Evolutionary conservation across 352 stramenopile species (phyloP).

Genomic region (Phytophthora cajani): DNA sequence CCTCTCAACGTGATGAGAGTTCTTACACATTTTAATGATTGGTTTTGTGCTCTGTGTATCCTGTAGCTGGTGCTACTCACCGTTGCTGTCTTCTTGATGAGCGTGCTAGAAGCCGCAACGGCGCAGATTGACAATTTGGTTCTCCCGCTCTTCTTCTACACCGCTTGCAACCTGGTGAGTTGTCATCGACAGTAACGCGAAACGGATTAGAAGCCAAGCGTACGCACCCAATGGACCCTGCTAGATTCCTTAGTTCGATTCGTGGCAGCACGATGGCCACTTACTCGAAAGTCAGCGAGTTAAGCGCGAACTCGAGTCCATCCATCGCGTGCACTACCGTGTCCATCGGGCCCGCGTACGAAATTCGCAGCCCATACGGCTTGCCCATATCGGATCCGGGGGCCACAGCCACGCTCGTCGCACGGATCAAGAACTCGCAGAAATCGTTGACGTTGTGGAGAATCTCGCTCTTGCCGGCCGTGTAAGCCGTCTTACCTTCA

Average conservation of each 20-base stretch:
- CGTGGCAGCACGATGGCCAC: background rate
- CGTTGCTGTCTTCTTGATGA: constrained; percentile 49
- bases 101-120: constrained; percentile 62
- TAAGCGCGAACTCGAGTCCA: constrained; percentile 58
- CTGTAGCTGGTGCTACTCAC: constrained; percentile 1
- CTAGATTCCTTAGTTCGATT: too few species aligned
- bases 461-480: constrained; percentile 30
- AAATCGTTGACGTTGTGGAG: constrained; percentile 68
- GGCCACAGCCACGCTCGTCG: constrained; percentile 92
- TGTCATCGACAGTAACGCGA: constrained; percentile 46
- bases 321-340: constrained; percentile 71
- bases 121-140: constrained; percentile 83
- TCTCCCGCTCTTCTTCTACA: constrained; percentile 69
- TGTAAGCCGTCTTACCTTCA: constrained; percentile 56
- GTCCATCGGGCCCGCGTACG: constrained; percentile 95
- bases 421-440: constrained; percentile 93
- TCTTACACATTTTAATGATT: background rate
- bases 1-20: background rate
- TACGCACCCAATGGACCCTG: too few species aligned
- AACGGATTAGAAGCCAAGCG: constrained; percentile 13
- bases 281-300: constrained; percentile 30
- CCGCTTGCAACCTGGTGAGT: constrained; percentile 48
- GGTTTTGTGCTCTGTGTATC: constrained; percentile 6
- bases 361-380: constrained; percentile 91
- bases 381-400: constrained; percentile 95